A percentile compares a stretch with the other conserved stretches of the same genome.
These are phyloP conservation scores for Phytopythium boreale DNA, from an alignment of 352 stramenopile genomes.

Conservation along the genomic window DNA sequence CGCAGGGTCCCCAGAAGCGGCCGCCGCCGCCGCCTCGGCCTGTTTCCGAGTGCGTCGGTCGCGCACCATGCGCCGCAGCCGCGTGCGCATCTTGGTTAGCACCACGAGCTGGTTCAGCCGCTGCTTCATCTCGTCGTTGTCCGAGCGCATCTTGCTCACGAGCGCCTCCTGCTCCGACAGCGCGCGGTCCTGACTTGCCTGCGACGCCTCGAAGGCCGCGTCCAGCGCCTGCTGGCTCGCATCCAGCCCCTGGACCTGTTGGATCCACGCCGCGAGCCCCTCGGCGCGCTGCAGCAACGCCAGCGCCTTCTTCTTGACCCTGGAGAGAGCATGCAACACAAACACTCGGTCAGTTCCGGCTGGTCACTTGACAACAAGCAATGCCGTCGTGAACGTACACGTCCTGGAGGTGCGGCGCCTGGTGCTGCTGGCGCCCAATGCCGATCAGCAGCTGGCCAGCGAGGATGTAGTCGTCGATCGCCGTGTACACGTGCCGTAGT, in stretches of 20 bases:
- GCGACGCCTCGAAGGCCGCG: constrained; percentile 42
- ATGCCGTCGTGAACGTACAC: constrained; percentile 28
- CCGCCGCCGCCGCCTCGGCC: constrained; percentile 11
- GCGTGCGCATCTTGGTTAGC: constrained; percentile 50
- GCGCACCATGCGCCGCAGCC: constrained; percentile 46
- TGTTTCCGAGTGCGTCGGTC: constrained; percentile 50
- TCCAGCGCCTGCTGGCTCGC: constrained; percentile 29
- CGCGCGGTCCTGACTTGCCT: constrained; percentile 33
- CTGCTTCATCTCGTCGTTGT: constrained; percentile 59
- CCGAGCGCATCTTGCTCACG: constrained; percentile 54
- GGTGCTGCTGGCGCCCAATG: constrained; percentile 56
- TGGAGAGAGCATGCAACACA: constrained; percentile 5
- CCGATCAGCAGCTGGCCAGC: constrained; percentile 66
- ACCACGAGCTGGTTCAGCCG: constrained; percentile 61
- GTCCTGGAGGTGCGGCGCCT: constrained; percentile 59
- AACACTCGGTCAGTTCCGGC: background rate
- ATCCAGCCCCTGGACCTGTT: constrained; percentile 31
- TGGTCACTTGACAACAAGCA: background rate
- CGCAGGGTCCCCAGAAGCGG: background rate
- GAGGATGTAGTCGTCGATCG: constrained; percentile 70
- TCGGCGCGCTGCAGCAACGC: constrained; percentile 73
- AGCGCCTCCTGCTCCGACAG: constrained; percentile 59
- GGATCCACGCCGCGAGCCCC: constrained; percentile 60
- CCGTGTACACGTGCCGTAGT: constrained; percentile 49
- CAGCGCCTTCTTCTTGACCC: constrained; percentile 75